These are phyloP conservation scores for Rhodotorula graminis DNA, from an alignment of 768 basidiomycete species.

Conservation along the genomic window DNA sequence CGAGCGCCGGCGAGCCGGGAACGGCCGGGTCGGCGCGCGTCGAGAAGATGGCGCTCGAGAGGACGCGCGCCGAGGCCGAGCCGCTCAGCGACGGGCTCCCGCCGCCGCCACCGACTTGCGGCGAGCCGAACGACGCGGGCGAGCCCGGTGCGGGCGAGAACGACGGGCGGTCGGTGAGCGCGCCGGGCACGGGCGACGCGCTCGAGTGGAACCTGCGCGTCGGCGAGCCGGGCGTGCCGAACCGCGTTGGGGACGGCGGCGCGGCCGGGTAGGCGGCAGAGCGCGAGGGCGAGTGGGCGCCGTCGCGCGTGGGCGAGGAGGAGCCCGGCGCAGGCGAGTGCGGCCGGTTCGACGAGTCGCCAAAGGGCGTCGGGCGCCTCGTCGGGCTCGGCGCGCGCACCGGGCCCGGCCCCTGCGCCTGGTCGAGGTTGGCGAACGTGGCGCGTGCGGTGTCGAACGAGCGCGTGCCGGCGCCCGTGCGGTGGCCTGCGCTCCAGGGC, in stretches of 20 bases:
- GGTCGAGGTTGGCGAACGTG: constrained; percentile 8
- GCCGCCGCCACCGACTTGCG: not conserved
- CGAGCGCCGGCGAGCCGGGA: not conserved
- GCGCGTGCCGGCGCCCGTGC: constrained; percentile 8
- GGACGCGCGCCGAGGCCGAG: constrained; percentile 24
- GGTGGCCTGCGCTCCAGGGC: constrained; percentile 18
- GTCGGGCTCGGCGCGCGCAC: constrained; percentile 8
- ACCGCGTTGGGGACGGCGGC: not conserved
- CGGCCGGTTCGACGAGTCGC: not conserved
- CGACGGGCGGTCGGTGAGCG: constrained; percentile 10
- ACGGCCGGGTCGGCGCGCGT: constrained; percentile 1
- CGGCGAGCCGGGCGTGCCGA: not conserved
- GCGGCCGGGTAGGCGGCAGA: not conserved
- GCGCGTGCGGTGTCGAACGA: constrained; percentile 28
- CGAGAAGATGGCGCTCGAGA: constrained; percentile 33
- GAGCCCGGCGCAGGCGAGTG: not conserved
- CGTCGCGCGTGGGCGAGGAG: not conserved
- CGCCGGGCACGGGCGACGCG: constrained; percentile 16
- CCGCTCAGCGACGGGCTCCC: not conserved
- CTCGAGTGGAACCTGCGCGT: not conserved
- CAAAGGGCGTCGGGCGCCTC: constrained; percentile 13
- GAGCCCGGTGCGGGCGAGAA: not conserved
- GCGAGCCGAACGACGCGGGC: not conserved
- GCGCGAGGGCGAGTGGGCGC: not conserved
- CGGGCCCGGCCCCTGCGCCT: not conserved